Percentiles rank a stretch among this genome's conserved stretches.
phyloP scores from a whole-genome alignment of 2,329 filamentous ascomycete genomes.

The Albifimbria verrucaria region DNA sequence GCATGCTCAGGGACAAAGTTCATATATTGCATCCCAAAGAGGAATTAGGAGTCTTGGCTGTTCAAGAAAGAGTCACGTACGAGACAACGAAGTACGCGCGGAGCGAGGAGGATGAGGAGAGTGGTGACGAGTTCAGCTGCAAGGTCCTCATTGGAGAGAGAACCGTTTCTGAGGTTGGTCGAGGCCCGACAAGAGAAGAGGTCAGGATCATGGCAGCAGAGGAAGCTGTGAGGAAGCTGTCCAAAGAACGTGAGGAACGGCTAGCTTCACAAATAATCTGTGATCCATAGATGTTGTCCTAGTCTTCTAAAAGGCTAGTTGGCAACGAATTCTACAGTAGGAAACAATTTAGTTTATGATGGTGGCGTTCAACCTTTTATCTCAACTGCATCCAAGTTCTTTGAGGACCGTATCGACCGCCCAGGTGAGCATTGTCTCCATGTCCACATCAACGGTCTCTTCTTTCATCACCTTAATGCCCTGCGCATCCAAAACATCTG shows the following conservation, averaged over 20 bases:
- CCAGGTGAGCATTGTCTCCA: conserved; percentile 65
- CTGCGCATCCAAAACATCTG: conserved; percentile 39
- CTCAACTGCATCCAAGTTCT: conserved; percentile 31
- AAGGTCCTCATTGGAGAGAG: conserved; percentile 45
- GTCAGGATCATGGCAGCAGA: conserved; percentile 54
- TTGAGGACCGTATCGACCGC: conserved; percentile 60
- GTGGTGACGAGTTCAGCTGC: conserved; percentile 38
- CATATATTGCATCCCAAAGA: conserved; percentile 65
- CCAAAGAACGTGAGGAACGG: conserved; percentile 12
- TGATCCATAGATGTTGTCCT: too few species aligned
- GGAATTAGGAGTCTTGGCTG: conserved; percentile 59
- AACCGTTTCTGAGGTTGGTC: conserved; percentile 40
- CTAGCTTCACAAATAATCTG: too few species aligned
- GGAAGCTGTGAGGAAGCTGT: conserved; percentile 39
- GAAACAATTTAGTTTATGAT: not conserved
- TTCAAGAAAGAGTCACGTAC: conserved; percentile 53
- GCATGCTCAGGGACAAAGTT: conserved; percentile 57
- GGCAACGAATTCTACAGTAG: not conserved
- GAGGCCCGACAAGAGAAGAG: conserved; percentile 48
- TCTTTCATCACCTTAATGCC: conserved; percentile 48
- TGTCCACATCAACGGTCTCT: conserved; percentile 48
- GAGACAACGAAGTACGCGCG: conserved; percentile 19
- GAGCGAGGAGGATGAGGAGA: conserved; percentile 15
- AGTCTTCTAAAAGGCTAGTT: too few species aligned
- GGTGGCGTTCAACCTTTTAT: conserved; percentile 6